These are phyloP conservation scores for Mycena belliarum DNA, from an alignment of 768 basidiomycete genomes.

Conservation along the genomic window DNA sequence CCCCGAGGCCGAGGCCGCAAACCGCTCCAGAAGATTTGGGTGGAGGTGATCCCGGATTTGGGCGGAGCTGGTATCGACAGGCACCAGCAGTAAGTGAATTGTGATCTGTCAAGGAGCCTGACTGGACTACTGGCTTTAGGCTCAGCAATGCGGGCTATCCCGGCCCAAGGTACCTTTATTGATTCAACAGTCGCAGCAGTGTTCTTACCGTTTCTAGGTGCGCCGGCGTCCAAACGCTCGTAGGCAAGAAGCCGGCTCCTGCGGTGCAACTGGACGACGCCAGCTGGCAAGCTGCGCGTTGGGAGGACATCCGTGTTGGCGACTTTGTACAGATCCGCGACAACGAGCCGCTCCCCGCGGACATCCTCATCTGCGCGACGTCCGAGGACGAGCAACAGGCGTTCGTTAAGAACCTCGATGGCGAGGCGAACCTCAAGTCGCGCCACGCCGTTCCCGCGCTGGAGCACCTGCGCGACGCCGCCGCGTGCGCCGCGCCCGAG, in stretches of 20 bases:
- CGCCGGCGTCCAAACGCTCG: constrained; percentile 34
- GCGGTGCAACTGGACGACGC: no score
- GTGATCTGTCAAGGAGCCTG: no score
- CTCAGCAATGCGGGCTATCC: constrained; percentile 40
- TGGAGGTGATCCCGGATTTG: not conserved
- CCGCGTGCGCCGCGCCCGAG: constrained; percentile 52
- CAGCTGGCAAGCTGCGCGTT: constrained; percentile 65
- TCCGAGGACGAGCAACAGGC: constrained; percentile 93
- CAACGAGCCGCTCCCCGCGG: constrained; percentile 84
- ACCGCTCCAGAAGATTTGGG: not conserved
- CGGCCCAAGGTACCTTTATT: constrained; percentile 31
- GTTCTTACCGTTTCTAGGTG: not conserved
- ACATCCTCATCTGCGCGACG: constrained; percentile 86
- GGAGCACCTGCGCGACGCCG: constrained; percentile 67
- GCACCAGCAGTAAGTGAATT: constrained; percentile 1
- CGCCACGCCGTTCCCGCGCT: constrained; percentile 78
- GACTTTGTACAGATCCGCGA: constrained; percentile 88
- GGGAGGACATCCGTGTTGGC: constrained; percentile 91
- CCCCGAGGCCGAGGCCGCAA: constrained; percentile 6
- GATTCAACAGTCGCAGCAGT: not conserved
- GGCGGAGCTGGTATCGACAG: constrained; percentile 33
- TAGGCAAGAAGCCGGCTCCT: constrained; percentile 12
- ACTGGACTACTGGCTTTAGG: no score
- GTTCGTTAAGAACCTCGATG: constrained; percentile 94
- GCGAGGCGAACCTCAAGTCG: constrained; percentile 97